A percentile compares a stretch with the other conserved stretches of the same genome.
phyloP scores from a whole-genome alignment of 2,329 filamentous ascomycete species.

The Nectriaceae sp. region DNA sequence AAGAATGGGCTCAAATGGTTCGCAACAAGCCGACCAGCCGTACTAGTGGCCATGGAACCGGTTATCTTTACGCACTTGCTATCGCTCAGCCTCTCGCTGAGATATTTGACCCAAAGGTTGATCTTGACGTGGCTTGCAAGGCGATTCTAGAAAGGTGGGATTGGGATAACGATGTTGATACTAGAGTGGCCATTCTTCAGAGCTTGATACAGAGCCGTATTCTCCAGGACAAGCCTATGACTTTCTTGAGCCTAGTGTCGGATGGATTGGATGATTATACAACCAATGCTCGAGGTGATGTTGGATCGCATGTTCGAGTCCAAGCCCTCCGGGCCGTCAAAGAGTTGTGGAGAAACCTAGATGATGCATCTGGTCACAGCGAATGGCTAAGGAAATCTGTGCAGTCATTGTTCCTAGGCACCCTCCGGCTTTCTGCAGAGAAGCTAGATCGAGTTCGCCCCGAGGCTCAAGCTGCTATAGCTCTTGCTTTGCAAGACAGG shows the following conservation, averaged over 20 bases:
- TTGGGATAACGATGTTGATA: conserved; percentile 51
- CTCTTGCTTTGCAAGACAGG: conserved; percentile 46
- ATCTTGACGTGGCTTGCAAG: conserved; percentile 38
- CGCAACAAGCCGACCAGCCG: conserved; percentile 33
- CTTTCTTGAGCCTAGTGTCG: conserved; percentile 49
- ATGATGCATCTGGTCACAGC: conserved; percentile 2
- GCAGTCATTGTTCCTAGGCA: conserved; percentile 46
- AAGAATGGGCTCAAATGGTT: conserved; percentile 50
- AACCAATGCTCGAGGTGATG: conserved; percentile 83
- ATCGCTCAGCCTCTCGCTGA: conserved; percentile 48
- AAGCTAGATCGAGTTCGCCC: conserved; percentile 86
- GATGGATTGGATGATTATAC: conserved; percentile 85
- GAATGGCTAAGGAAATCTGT: conserved; percentile 35
- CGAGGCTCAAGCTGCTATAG: conserved; percentile 60
- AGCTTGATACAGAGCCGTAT: conserved; percentile 52
- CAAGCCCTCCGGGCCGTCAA: conserved; percentile 78
- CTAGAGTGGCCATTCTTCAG: conserved; percentile 55
- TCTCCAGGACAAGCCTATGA: conserved; percentile 40
- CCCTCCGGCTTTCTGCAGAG: conserved; percentile 75
- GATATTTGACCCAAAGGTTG: conserved; percentile 3
- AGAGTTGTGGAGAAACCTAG: conserved; percentile 54
- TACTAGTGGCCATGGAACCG: conserved; percentile 43
- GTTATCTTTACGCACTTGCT: conserved; percentile 56
- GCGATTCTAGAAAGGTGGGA: conserved; percentile 56
- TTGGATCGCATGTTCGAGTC: conserved; percentile 82